Conservation (phyloP, 768 basidiomycete species). For the Phylloporus sp. region DNA sequence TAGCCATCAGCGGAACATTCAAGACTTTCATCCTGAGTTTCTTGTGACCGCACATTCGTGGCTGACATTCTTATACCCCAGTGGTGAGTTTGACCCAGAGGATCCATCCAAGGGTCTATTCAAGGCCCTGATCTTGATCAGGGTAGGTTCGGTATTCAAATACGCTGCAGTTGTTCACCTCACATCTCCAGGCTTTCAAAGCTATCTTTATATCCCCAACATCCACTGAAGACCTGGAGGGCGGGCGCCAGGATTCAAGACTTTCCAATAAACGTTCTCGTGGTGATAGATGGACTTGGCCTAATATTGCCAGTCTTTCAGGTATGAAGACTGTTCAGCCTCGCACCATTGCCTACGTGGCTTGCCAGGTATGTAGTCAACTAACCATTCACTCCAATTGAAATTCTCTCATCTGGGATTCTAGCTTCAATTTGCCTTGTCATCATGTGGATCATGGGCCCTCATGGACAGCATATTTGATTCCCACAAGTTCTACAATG, state of each 20-base stretch:
- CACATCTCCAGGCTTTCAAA: background rate
- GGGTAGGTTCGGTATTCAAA: background rate
- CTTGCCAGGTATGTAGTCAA: background rate
- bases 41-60: background rate
- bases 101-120: background rate
- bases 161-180: background rate
- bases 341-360: constrained; percentile 1
- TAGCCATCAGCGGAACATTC: background rate
- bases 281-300: background rate
- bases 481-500: background rate
- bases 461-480: background rate
- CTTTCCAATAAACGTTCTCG: background rate
- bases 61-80: constrained; percentile 1
- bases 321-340: background rate
- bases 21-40: background rate
- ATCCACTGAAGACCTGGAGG: background rate
- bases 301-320: background rate
- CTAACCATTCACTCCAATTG: no score
- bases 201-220: constrained; percentile 1
- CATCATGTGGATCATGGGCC: background rate
- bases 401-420: no score
- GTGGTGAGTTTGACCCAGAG: background rate
- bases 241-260: background rate
- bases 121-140: background rate
- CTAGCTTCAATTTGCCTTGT: constrained; percentile 2